phyloP scores from a whole-genome alignment of 208 protist genomes.

The Trypanosomatidae sp. region DNA sequence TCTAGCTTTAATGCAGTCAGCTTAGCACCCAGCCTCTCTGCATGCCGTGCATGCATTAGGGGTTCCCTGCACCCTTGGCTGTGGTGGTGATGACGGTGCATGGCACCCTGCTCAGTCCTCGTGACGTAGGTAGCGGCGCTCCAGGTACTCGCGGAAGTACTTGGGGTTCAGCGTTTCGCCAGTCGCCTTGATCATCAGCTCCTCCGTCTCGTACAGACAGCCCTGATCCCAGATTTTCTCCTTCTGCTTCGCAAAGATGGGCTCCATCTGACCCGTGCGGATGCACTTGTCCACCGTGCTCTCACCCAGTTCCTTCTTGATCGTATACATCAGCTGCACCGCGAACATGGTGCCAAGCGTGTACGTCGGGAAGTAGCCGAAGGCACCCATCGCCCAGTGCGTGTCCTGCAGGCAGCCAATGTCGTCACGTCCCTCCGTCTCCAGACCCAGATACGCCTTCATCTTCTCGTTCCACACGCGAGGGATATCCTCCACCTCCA shows the following conservation, averaged over 20 bases:
- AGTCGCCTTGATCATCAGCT: constrained; percentile 76
- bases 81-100: neutral
- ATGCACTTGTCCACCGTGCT: constrained; percentile 53
- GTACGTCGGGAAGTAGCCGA: constrained; percentile 93
- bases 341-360: constrained; percentile 77
- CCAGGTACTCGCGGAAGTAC: constrained; percentile 82
- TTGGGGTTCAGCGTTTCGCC: constrained; percentile 81
- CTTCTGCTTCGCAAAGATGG: constrained; percentile 69
- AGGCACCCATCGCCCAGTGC: constrained; percentile 71
- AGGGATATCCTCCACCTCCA: constrained; percentile 79
- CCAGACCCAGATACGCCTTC: constrained; percentile 83
- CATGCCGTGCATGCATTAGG: neutral
- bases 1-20: neutral
- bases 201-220: constrained; percentile 62
- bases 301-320: constrained; percentile 64
- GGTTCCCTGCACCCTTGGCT: neutral
- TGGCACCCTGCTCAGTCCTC: constrained; percentile 14
- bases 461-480: constrained; percentile 87
- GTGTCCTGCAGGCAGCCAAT: constrained; percentile 89
- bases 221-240: constrained; percentile 77
- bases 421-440: constrained; percentile 71
- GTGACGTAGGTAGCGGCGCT: constrained; percentile 73
- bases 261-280: constrained; percentile 54
- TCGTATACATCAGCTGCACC: constrained; percentile 74
- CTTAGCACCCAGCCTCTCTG: too few species aligned